Conservation (phyloP, 768 basidiomycete species). For the Termitomyces titanicus region DNA sequence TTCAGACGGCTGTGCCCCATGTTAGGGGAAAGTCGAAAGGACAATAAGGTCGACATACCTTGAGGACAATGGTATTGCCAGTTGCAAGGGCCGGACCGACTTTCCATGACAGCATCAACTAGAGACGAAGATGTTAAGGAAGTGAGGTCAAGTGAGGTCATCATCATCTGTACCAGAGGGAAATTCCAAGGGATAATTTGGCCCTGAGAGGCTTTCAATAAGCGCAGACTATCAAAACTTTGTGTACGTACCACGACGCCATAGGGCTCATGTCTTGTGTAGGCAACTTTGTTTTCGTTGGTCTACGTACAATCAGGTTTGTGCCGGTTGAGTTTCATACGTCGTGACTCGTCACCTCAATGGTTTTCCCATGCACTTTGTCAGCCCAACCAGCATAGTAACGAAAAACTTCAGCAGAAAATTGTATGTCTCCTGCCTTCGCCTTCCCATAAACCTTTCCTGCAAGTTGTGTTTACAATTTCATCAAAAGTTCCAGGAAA, state of each 20-base stretch:
- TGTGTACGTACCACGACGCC: conserved; percentile 37
- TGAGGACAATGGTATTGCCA: conserved; percentile 64
- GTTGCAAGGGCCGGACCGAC: conserved; percentile 28
- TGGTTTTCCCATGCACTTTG: conserved; percentile 68
- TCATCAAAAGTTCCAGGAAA: not conserved
- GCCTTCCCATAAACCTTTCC: conserved; percentile 55
- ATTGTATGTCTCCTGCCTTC: conserved; percentile 43
- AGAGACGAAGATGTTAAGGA: not conserved
- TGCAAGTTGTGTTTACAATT: conserved; percentile 10
- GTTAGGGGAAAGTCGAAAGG: not conserved
- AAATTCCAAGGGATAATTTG: conserved; percentile 62
- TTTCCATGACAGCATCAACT: conserved; percentile 27
- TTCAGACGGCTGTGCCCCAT: conserved; percentile 54
- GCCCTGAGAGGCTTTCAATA: conserved; percentile 16
- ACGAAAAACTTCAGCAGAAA: conserved; percentile 45
- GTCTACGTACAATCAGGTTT: conserved; percentile 13
- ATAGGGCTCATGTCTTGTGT: conserved; percentile 50
- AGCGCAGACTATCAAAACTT: not conserved
- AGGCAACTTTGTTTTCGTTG: conserved; percentile 23
- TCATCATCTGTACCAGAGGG: conserved; percentile 20
- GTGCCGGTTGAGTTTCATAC: not conserved
- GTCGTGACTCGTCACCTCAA: conserved; percentile 36
- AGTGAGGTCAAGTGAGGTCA: not conserved
- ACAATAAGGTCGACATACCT: conserved; percentile 12
- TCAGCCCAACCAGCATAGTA: conserved; percentile 90